Evolutionary conservation across 805 yeast species (phyloP), one percentile per base, ranked within the genome.

Genomic region (Grigorovia transvaalensis): DNA sequence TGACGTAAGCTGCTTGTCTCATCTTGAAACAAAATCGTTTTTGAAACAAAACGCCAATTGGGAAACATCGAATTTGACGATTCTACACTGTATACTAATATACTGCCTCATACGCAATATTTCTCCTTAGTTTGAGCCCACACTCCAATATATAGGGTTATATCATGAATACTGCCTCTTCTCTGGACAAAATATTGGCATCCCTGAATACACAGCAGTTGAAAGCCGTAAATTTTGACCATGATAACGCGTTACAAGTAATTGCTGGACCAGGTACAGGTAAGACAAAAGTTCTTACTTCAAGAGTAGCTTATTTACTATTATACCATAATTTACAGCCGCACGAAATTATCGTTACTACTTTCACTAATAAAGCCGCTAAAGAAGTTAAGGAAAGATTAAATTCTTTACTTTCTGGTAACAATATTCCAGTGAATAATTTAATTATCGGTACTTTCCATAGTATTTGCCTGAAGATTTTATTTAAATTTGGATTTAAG

Each of bases 291-390:
- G 91, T 93, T 1, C 67, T 91, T 30, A 82, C 88, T 0, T 75
- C 88, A 1, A 72, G 96, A 46, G 93, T 90, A 9, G 90, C 90
- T 0, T 78, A 81, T 59, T 69, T 90, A 30, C 57, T 90, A 8
- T 53, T 78, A 2, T 65, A 75, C 9, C 72, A 77, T 40, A 67
- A 74, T 1, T 65, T 86, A 0, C 70, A 73, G 1, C 90, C 97
- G 0, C 71, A 74, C 38, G 69, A 76, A 47, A 75, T 93, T 18
- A 77, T 91, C 1, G 93, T 90, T 19, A 88, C 96, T 6, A 90
- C 98, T 0, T 91, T 91, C 70, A 91, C 98, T 12, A 86, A 87
- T 59, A 87, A 85, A 59, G 98, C 99, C 0, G 95, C 97, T 1
- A 77, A 74, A 50, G 98, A 91, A 68, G 83, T 91, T 86, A 68